A percentile compares a stretch with the other conserved stretches of the same genome.
phyloP scores from a whole-genome alignment of 176 grass and related monocot species.

The bread wheat (Triticum aestivum) region DNA sequence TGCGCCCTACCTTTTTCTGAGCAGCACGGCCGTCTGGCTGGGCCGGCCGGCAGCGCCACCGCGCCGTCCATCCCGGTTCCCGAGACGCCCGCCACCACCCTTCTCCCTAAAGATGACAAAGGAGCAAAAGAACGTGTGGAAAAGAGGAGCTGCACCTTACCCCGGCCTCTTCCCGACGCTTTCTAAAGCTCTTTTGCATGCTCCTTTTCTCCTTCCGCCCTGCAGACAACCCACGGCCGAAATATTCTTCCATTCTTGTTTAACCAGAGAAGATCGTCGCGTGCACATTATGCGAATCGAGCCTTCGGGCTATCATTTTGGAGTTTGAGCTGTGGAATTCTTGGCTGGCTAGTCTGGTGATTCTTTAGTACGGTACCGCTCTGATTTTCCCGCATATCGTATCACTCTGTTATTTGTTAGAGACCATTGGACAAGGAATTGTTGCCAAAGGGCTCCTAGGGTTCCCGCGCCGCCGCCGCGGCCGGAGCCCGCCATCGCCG shows the following conservation, averaged over 20 bases:
- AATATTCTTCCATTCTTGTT: conserved; percentile 22
- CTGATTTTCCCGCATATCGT: neutral
- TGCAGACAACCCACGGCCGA: neutral
- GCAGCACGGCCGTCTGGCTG: neutral
- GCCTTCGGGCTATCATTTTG: neutral
- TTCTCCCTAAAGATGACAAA: conserved; percentile 42
- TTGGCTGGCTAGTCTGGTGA: neutral
- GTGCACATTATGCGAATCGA: neutral
- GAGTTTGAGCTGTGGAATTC: neutral
- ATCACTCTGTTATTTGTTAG: neutral
- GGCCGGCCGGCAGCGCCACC: conserved; percentile 12
- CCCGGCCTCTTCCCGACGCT: neutral
- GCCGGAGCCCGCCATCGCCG: no score
- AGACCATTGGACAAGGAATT: neutral
- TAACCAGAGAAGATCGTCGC: neutral
- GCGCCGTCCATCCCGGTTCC: conserved; percentile 21
- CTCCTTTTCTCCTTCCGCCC: conserved; percentile 10
- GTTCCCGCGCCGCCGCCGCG: no score
- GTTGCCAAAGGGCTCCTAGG: neutral
- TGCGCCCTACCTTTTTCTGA: conserved; percentile 10
- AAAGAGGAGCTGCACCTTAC: conserved; percentile 49
- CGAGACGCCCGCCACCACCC: conserved; percentile 25
- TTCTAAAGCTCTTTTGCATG: conserved; percentile 7
- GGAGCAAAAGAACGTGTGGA: conserved; percentile 36
- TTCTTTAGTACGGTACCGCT: no score